phyloP scores from a whole-genome alignment of 441 rosid genomes.

The Arabidopsis hybrid region DNA sequence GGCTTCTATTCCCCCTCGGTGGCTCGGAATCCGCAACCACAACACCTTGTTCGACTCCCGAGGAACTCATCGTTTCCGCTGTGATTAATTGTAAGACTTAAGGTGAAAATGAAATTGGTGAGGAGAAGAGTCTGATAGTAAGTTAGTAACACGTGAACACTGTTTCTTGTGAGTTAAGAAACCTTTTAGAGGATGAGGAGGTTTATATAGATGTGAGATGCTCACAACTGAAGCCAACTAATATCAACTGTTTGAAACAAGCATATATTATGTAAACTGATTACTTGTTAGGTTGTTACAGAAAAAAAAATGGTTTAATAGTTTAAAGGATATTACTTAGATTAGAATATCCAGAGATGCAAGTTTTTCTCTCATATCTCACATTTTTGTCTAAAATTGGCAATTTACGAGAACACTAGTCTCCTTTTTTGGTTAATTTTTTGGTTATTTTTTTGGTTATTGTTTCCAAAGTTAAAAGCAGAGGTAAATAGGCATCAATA shows the following conservation, averaged over 20 bases:
- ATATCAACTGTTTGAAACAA: not conserved
- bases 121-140: not conserved
- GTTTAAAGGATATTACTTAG: no score
- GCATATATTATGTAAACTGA: no score
- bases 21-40: not conserved
- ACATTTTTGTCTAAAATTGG: no score
- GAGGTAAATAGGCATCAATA: no score
- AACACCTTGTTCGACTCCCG: constrained; percentile 31
- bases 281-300: no score
- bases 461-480: no score
- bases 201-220: constrained; percentile 28
- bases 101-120: not conserved
- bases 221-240: constrained; percentile 13
- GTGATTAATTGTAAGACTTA: not conserved
- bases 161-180: constrained; percentile 17
- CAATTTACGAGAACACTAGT: no score
- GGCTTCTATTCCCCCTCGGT: constrained; percentile 32
- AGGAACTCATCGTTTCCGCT: constrained; percentile 19
- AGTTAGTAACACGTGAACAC: not conserved
- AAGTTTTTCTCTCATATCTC: no score
- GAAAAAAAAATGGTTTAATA: no score
- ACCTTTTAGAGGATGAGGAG: constrained; percentile 1
- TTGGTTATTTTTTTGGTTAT: no score
- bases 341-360: no score
- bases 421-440: no score